Evolutionary conservation across 2,329 filamentous ascomycete species (phyloP).

Genomic region (Zasmidium citrigriseum): DNA sequence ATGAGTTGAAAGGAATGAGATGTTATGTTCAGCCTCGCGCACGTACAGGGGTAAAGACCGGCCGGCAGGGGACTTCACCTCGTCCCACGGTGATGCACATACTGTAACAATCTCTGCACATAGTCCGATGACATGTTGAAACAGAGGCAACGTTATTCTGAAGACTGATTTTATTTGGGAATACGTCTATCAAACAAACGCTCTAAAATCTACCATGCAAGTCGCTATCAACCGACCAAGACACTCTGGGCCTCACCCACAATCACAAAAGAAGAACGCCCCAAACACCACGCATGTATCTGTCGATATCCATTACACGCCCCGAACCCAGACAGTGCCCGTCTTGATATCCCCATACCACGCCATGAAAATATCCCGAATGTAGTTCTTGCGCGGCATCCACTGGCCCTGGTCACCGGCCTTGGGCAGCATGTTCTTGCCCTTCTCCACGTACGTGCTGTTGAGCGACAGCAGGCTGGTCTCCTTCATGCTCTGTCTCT

Average conservation of each 20-base stretch:
- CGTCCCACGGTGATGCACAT: no score
- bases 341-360: constrained; percentile 45
- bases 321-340: constrained; percentile 40
- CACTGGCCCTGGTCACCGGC: constrained; percentile 48
- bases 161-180: no score
- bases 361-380: constrained; percentile 45
- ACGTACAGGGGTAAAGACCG: no score
- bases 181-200: not conserved
- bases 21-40: no score
- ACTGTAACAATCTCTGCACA: no score
- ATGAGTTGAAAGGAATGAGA: no score
- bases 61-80: no score
- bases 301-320: constrained; percentile 5
- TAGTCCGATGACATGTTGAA: no score
- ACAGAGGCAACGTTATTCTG: no score
- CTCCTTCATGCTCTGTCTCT: constrained; percentile 41
- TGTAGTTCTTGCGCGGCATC: constrained; percentile 46
- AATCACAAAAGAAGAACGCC: not conserved
- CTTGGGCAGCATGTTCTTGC: constrained; percentile 47
- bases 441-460: constrained; percentile 54
- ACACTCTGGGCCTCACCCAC: not conserved
- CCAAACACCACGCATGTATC: not conserved
- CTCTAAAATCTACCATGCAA: not conserved
- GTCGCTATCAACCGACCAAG: not conserved
- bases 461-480: constrained; percentile 47